Base-by-base conservation (phyloP, 2,329 filamentous ascomycete genomes). In the Fusarium scirpi region DNA sequence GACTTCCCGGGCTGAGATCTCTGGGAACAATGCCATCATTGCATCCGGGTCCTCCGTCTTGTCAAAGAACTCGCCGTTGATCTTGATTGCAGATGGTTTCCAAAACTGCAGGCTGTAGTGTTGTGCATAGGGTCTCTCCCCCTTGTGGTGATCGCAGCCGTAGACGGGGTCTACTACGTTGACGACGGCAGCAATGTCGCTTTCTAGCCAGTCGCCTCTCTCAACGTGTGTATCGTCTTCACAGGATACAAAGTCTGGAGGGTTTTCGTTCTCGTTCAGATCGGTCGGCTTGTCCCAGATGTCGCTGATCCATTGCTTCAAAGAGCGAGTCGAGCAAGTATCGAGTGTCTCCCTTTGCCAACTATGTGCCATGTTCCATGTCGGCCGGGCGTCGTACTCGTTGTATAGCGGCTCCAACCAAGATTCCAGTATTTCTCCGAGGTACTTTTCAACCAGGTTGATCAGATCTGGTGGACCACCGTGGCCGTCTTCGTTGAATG, bases 1-100 rank as follows among this genome's bases (percentile, higher is more conserved):
- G 15, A n/a, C 60, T 7, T 73, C 69, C 0, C 52, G 5, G 5
- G 13, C 16, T 1, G 54, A 40, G 6, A 72, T 70, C 24, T 55
- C 65, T 12, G 54, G 65, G 6, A 70, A 12, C 5, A 47, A 49
- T 25, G 8, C 13, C 12, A n/a, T 7, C 22, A 32, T 46, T 38
- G 32, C 16, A 18, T 18, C 32, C 9, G 32, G 16, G 10, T 24
- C 16, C 24, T 12, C 7, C 16, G 24, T 25, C 10, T 11, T 27
- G 6, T n/a, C 5, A 12, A 34, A 10, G 20, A 5, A 25, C n/a
- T 12, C 15, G 47, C 47, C 47, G 6, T 49, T 30, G 18, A 48
- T 48, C 27, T 48, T 48, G 46, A 48, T 30, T 8, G 46, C 46
- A 30, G 46, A 48, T 48, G 46, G n/a, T 48, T 48, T 48, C 46